Evolutionary conservation across 139 green algal genomes (phyloP).

Genomic region (Chlorella sorokiniana): DNA sequence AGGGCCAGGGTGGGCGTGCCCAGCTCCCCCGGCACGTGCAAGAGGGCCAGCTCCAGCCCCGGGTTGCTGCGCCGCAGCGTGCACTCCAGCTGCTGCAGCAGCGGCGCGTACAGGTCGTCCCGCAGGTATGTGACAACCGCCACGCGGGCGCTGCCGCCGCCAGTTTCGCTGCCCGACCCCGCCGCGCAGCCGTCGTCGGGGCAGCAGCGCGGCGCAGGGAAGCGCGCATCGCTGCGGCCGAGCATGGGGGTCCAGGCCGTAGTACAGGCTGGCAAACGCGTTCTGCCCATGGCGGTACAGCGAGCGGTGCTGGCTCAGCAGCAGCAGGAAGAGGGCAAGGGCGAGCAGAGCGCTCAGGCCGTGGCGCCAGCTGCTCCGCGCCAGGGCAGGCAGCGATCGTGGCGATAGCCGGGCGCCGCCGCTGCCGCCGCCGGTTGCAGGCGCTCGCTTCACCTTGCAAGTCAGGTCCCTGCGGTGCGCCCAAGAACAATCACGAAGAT

Average conservation of each 20-base stretch:
- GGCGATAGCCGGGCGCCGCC: neutral
- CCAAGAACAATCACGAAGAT: too few species aligned
- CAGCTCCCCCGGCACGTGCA: slow-evolving; percentile 24
- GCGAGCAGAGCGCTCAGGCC: neutral
- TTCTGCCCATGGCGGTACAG: slow-evolving; percentile 14
- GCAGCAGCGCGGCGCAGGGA: slow-evolving; percentile 23
- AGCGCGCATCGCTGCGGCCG: slow-evolving; percentile 1
- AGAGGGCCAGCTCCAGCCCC: slow-evolving; percentile 9
- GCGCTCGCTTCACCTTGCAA: neutral
- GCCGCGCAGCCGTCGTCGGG: neutral
- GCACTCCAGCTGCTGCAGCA: slow-evolving; percentile 32
- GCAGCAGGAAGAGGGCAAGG: neutral
- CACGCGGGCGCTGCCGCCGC: neutral
- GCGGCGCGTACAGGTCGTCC: slow-evolving; percentile 12
- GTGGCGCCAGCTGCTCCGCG: neutral
- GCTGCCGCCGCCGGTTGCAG: neutral
- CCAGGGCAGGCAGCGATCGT: neutral
- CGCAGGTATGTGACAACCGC: slow-evolving; percentile 23
- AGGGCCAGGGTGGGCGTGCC: neutral
- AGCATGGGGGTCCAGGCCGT: slow-evolving; percentile 24
- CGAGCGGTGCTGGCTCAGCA: neutral
- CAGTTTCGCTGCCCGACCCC: neutral
- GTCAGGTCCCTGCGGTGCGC: neutral
- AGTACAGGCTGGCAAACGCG: slow-evolving; percentile 18
- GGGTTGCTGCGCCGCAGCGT: slow-evolving; percentile 32